Percentiles rank a stretch among this genome's conserved stretches.
Conservation (phyloP, 1,139 yeast species). For the Diutina ranongensis region DNA sequence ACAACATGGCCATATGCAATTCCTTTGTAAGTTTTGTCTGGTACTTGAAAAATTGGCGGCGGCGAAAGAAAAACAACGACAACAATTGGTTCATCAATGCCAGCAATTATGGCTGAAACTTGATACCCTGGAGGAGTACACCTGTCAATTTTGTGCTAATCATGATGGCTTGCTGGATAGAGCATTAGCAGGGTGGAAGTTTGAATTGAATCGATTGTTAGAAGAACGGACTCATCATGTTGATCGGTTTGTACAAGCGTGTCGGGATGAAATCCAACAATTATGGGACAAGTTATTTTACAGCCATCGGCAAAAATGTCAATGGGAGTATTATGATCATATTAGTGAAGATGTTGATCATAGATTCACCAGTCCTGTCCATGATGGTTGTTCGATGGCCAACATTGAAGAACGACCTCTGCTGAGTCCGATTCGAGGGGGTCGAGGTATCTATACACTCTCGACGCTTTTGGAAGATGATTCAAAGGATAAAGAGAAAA, state of each 20-base stretch:
- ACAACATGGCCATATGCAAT: conserved; percentile 22
- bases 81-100: conserved; percentile 25
- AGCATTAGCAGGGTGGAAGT: conserved; percentile 29
- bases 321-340: conserved; percentile 24
- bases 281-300: conserved; percentile 57
- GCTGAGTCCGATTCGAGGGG: not conserved
- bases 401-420: not conserved
- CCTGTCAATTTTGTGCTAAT: conserved; percentile 23
- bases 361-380: not conserved
- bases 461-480: not conserved
- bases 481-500: conserved; percentile 40
- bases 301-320: conserved; percentile 30
- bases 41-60: conserved; percentile 20
- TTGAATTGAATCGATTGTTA: conserved; percentile 47
- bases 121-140: conserved; percentile 26
- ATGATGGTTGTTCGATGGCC: not conserved
- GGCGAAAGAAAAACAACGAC: conserved; percentile 23
- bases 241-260: conserved; percentile 53
- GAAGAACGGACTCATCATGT: conserved; percentile 52
- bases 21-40: conserved; percentile 19
- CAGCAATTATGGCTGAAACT: conserved; percentile 38
- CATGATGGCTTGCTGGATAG: conserved; percentile 29
- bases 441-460: not conserved
- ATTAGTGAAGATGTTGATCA: not conserved
- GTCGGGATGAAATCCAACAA: conserved; percentile 44